Evolutionary conservation across 352 stramenopile genomes (phyloP), one percentile per base, ranked within the genome.

Genomic region (Thalassiosira hispida): DNA sequence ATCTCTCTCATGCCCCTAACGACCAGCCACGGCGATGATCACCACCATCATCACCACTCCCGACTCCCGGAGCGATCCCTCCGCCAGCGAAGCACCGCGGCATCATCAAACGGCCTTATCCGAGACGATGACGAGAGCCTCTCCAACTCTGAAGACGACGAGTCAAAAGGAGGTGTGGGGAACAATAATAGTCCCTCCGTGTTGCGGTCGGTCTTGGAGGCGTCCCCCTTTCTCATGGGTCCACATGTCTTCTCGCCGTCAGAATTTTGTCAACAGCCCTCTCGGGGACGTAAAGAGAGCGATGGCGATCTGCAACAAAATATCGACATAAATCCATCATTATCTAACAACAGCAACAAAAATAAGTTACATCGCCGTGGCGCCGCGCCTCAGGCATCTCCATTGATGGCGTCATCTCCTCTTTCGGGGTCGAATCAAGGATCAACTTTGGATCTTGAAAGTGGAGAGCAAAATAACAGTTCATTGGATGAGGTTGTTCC

Each of bases 231-330:
- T 25, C 52, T 75, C 22, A 38, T 75, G 52, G 66, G 66, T 1
- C 66, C 66, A 44, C 66, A 75, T 35, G 12, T 44, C n/a, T 75
- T 75, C 57, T 67, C 66, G n/a, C 44, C 51, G n/a, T 29, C 47
- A 0, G 47, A 64, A 33, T 3, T 52, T 27, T 40, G 20, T 40
- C 63, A 42, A 65, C 40, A 7, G 38, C 63, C 18, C 16, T 35
- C 63, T 11, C 35, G 63, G 4, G 22, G 22, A 18, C 40, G 62
- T n/a, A 71, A 64, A 29, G 51, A 31, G 4, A 63, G 22, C 16
- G 35, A 57, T 29, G 23, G 23, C 49, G 64, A 52, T 16, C 1
- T 12, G 23, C n/a, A 11, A 27, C 0, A 46, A 71, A 12, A 60
- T 22, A 25, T 33, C 31, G 14, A 12, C 20, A 38, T 12, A 16